Base-by-base conservation (phyloP, 2,329 filamentous ascomycete genomes). In the Orbilia ellipsospora region DNA sequence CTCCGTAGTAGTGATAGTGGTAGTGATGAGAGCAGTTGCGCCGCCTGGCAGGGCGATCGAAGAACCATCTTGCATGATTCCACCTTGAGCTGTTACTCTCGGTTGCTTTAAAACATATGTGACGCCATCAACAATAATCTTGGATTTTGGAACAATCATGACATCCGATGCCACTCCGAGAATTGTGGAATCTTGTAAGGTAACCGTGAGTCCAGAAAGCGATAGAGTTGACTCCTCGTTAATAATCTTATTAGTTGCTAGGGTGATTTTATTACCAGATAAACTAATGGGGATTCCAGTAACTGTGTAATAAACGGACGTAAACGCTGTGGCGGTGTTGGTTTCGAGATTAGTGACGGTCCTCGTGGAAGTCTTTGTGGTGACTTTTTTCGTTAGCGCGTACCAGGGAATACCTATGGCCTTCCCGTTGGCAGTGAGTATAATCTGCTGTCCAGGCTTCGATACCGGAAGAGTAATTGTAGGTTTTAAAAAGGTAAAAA, bases 171-270 rank as follows among this genome's bases (percentile, higher is more conserved):
- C 52, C 5, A 31, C 2, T 15, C 20, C 52, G n/a, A 55, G 3
- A 15, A 55, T 16, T n/a, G 52, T 55, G 6, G 52, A 55, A 36
- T 10, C 52, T 55, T 55, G 4, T 10, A 55, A 26, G 7, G 52
- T 55, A 31, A 36, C 23, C 20, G 52, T 55, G 4, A 26, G 36
- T 4, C 26, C 52, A 15, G 23, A 8, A 6, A 55, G 20, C 10
- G 8, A 55, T n/a, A 55, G n/a, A 2, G 52, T 31, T 13, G 52
- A 31, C 12, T 23, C 52, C 16, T 13, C 52, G n/a, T 55, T 36
- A 10, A 55, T 8, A 16, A 55, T n/a, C 5, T 23, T 55, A 55
- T 55, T 55, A 5, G 4, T 12, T 10, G 52, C 20, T 12, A 55
- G 26, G 7, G 52, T 55, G 20, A 55, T n/a, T 2, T 20, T 31